Base-by-base conservation (phyloP, 345 rosid genomes). In the Carallia brachiata region DNA sequence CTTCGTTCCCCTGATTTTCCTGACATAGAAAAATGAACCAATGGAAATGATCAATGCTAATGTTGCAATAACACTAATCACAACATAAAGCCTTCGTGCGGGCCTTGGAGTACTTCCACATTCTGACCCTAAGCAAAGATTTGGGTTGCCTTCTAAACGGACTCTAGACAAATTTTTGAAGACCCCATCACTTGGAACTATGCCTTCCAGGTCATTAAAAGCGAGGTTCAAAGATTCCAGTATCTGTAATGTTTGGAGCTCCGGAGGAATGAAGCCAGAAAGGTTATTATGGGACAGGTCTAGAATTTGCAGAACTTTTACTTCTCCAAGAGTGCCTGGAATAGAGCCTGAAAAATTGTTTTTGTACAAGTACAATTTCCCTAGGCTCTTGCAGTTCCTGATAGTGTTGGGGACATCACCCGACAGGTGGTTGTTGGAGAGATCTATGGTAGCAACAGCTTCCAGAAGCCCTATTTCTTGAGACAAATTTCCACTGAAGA, bases 241-340 rank as follows among this genome's bases (percentile, higher is more conserved):
- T 32, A 66, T 83, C 27, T 50, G 63, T 18, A 87, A 63, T 32
- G 73, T 68, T 71, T 76, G 78, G 54, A 83, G 73, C 0, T 81
- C 75, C 2, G 55, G 4, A 65, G 90, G 88, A 66, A 87, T 84
- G 37, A 61, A 13, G 56, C 88, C 88, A 6, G 86, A 84, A 18
- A 87, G 61, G 36, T 76, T 65, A 71, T 84, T 87, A 34, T 79
- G 67, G 1, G 90, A 87, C 36, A 84, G 73, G 75, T 84, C 88
- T 18, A 84, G 64, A 28, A 66, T 74, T 78, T 79, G 80, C 48
- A 84, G 62, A 50, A 83, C 87, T 63, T 76, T 84, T 37, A 83
- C 7, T 50, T 81, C 82, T 17, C 70, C 80, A 36, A 84, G 12
- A 8, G 48, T 23, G 5, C 50, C 66, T 28, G 87, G 86, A 44